These are phyloP conservation scores for Ogataea paraovalis DNA, from an alignment of 805 yeast species.

Conservation along the genomic window DNA sequence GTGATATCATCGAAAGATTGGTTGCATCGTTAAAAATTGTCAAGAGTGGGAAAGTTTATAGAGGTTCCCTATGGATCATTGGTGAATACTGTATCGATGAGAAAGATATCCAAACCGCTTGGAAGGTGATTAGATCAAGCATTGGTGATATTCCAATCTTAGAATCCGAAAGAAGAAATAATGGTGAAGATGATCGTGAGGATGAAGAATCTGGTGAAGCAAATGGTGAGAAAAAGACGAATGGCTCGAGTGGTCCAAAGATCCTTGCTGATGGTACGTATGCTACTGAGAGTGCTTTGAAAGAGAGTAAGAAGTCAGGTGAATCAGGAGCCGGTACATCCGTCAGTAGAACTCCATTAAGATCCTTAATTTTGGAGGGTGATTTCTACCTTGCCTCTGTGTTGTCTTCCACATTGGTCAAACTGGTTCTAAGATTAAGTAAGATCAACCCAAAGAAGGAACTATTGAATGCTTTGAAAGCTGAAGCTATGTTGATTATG, in stretches of 20 bases:
- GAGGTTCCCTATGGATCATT: constrained; percentile 92
- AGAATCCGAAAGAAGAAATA: constrained; percentile 57
- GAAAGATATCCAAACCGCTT: constrained; percentile 68
- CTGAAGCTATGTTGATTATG: constrained; percentile 90
- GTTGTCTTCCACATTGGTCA: constrained; percentile 81
- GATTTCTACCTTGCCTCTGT: constrained; percentile 90
- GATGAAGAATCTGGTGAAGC: constrained; percentile 27
- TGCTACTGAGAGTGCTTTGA: constrained; percentile 87
- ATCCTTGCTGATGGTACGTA: constrained; percentile 98
- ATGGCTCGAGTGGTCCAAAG: constrained; percentile 58
- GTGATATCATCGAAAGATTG: constrained; percentile 59
- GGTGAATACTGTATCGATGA: constrained; percentile 86
- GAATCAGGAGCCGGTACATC: constrained; percentile 24
- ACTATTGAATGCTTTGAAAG: constrained; percentile 79
- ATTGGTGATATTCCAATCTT: constrained; percentile 91
- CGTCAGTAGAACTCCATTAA: constrained; percentile 58
- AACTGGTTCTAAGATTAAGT: constrained; percentile 74
- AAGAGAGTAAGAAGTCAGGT: constrained; percentile 34
- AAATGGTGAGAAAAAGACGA: constrained; percentile 19
- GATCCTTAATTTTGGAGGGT: constrained; percentile 78
- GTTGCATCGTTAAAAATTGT: constrained; percentile 58
- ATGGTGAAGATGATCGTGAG: constrained; percentile 19
- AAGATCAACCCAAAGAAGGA: constrained; percentile 46
- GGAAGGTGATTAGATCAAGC: constrained; percentile 80
- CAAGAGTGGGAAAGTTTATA: constrained; percentile 83